phyloP scores from a whole-genome alignment of 352 stramenopile genomes.

The Globisporangium recalcitrans region DNA sequence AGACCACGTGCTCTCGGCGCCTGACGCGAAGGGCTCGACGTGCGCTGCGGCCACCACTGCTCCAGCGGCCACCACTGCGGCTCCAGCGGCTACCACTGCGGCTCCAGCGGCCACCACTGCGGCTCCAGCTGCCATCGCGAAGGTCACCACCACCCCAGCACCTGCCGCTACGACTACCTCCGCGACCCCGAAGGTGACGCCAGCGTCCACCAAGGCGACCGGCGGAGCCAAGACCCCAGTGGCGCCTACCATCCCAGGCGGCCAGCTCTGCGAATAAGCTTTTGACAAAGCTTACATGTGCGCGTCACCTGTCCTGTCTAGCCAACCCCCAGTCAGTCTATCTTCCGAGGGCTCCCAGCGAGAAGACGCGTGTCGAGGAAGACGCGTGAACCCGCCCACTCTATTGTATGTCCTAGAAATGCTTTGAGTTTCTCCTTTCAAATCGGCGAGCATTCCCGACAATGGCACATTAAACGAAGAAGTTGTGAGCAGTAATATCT shows the following conservation, averaged over 20 bases:
- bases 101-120: conserved; percentile 18
- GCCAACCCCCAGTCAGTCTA: background rate
- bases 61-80: conserved; percentile 16
- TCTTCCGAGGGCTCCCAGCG: background rate
- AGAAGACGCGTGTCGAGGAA: background rate
- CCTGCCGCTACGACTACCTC: background rate
- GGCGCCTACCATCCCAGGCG: conserved; percentile 8
- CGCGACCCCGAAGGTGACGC: conserved; percentile 14
- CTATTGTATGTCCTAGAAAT: conserved; percentile 12
- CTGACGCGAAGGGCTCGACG: conserved; percentile 26
- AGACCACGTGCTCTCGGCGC: conserved; percentile 31
- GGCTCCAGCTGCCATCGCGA: conserved; percentile 10
- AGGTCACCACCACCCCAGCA: background rate
- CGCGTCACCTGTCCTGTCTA: background rate
- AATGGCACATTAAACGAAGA: conserved; percentile 6
- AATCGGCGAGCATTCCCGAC: conserved; percentile 3
- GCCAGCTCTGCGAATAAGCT: conserved; percentile 18
- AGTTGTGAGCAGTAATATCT: conserved; percentile 1
- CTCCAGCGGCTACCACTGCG: conserved; percentile 15
- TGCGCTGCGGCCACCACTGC: conserved; percentile 25
- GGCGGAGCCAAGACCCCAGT: background rate
- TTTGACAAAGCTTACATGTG: background rate
- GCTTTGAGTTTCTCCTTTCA: conserved; percentile 3
- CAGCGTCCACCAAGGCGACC: conserved; percentile 8
- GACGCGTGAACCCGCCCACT: background rate